Evolutionary conservation across 345 rosid genomes (phyloP).

Genomic region (Eucalyptus camaldulensis): DNA sequence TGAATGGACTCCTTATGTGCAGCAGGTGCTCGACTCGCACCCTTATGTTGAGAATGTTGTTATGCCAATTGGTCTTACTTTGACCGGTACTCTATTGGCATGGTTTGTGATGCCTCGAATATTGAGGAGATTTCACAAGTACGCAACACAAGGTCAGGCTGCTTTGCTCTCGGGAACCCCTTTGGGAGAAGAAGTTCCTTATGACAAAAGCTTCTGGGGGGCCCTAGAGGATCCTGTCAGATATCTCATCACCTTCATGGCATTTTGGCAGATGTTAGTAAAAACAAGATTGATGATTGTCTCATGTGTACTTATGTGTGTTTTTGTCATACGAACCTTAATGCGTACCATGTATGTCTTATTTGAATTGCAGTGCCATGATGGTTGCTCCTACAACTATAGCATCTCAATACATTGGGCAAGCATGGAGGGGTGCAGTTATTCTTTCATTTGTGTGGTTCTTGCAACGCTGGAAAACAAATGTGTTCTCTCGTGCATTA

Average conservation of each 20-base stretch:
- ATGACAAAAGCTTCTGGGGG: conserved; percentile 79
- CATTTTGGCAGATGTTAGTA: conserved; percentile 73
- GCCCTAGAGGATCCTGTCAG: conserved; percentile 89
- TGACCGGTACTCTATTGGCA: conserved; percentile 51
- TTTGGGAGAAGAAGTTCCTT: conserved; percentile 31
- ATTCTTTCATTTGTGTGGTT: conserved; percentile 83
- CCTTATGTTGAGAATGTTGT: conserved; percentile 54
- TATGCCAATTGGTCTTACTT: conserved; percentile 45
- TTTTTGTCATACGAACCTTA: background rate
- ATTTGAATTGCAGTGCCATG: conserved; percentile 37
- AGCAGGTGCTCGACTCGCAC: conserved; percentile 47
- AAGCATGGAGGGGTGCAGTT: conserved; percentile 65
- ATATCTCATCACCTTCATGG: conserved; percentile 67
- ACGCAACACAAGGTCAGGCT: conserved; percentile 35
- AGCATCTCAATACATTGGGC: conserved; percentile 58
- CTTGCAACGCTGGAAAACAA: conserved; percentile 79
- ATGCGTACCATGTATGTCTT: background rate
- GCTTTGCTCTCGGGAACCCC: conserved; percentile 31
- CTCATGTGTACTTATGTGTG: background rate
- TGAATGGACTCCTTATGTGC: conserved; percentile 44
- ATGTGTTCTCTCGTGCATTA: conserved; percentile 44
- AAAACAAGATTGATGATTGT: background rate
- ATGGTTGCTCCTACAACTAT: conserved; percentile 87
- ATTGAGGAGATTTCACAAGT: conserved; percentile 64
- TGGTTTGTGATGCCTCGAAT: conserved; percentile 86